A percentile compares a stretch with the other conserved stretches of the same genome.
Conservation (phyloP, 225 moss, liverwort and hornwort genomes). For the Straminergon stramineum region DNA sequence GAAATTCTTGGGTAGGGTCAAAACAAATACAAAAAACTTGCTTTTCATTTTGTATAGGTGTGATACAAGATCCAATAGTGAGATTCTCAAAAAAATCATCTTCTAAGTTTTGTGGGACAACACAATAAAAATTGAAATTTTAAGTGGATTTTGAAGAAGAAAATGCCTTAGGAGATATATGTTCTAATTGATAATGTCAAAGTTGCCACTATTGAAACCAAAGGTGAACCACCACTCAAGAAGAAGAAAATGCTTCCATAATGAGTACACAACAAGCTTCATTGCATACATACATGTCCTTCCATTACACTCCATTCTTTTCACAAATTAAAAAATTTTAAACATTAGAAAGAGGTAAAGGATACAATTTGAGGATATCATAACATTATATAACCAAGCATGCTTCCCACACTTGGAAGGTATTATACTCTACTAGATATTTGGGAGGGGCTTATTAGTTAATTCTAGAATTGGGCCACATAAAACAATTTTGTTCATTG, state of each 20-base stretch:
- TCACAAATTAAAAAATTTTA: background rate
- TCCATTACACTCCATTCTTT: background rate
- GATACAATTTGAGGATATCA: background rate
- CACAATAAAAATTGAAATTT: too few relatives aligned
- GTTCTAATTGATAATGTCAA: background rate
- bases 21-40: too few relatives aligned
- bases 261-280: rapidly evolving
- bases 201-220: background rate
- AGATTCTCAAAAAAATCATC: too few relatives aligned
- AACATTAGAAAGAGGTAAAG: background rate
- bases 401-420: background rate
- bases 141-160: background rate
- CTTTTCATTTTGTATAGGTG: too few relatives aligned
- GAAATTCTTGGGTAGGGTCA: too few relatives aligned
- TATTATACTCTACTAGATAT: background rate
- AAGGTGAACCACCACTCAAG: background rate
- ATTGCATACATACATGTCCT: background rate
- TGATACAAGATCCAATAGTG: background rate
- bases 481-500: background rate
- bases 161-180: rapidly evolving
- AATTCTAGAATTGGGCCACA: background rate
- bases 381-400: background rate
- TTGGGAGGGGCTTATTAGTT: too few relatives aligned
- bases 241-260: background rate
- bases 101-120: too few relatives aligned